Percentiles rank a stretch among this genome's conserved stretches.
These are phyloP conservation scores for Ophiostoma ulmi DNA, from an alignment of 2,329 filamentous ascomycete species.

Conservation along the genomic window DNA sequence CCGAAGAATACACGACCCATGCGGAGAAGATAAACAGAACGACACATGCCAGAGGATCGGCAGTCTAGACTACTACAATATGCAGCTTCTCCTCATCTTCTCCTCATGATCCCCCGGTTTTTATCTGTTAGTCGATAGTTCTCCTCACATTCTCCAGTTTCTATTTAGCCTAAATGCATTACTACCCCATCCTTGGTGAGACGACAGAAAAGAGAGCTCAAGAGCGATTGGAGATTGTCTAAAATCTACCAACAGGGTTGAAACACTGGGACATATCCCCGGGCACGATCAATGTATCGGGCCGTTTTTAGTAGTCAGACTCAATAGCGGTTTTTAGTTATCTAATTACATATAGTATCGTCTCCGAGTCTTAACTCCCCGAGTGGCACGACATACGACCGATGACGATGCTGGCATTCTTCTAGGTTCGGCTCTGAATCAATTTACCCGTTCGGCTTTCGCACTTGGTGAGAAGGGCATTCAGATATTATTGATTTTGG, in stretches of 20 bases:
- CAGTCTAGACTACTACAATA: neutral
- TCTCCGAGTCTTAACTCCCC: neutral
- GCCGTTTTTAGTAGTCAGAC: neutral
- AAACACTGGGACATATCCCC: neutral
- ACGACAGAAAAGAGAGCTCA: neutral
- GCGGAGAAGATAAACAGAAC: neutral
- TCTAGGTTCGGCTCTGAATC: neutral
- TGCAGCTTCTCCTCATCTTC: slow-evolving; percentile 2
- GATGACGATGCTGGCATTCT: neutral
- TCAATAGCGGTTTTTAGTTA: neutral
- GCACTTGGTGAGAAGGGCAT: no score
- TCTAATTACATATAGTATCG: neutral
- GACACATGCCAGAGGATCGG: neutral
- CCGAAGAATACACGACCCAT: neutral
- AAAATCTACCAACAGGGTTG: neutral
- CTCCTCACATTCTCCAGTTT: slow-evolving; percentile 4
- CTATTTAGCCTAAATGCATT: slow-evolving; percentile 5
- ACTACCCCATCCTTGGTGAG: neutral
- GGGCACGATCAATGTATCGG: neutral
- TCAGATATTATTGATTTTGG: no score
- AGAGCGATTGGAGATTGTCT: no score
- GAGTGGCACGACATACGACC: neutral
- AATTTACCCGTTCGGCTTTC: no score
- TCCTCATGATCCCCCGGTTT: neutral
- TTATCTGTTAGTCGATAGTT: neutral